Evolutionary conservation across 2,329 filamentous ascomycete genomes (phyloP).

Genomic region (Calcarisporium arbuscula): DNA sequence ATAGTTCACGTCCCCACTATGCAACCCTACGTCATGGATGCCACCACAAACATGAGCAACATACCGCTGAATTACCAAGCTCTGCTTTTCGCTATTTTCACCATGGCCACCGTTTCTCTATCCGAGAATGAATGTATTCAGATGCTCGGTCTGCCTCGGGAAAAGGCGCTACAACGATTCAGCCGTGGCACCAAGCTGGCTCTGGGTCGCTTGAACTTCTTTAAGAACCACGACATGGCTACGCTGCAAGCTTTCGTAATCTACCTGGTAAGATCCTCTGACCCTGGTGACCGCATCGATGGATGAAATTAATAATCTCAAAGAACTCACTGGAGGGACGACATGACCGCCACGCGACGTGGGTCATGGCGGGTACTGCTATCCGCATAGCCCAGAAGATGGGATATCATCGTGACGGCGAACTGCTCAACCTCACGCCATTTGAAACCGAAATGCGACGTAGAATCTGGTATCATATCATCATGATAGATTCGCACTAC

Average conservation of each 20-base stretch:
- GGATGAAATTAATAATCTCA: conserved; percentile 9
- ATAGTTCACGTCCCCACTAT: conserved; percentile 65
- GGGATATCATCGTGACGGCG: conserved; percentile 59
- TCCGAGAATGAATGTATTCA: conserved; percentile 46
- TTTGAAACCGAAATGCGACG: conserved; percentile 64
- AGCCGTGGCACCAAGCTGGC: conserved; percentile 44
- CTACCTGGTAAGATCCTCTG: conserved; percentile 40
- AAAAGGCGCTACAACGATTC: conserved; percentile 45
- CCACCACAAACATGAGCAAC: conserved; percentile 47
- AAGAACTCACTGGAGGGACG: conserved; percentile 51
- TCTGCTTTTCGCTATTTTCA: conserved; percentile 60
- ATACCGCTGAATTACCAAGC: conserved; percentile 55
- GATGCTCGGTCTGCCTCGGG: conserved; percentile 43
- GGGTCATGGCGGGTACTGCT: conserved; percentile 54
- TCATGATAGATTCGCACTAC: conserved; percentile 51
- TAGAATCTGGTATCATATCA: conserved; percentile 60
- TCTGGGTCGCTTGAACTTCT: conserved; percentile 48
- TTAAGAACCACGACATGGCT: conserved; percentile 51
- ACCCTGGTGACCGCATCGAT: neutral
- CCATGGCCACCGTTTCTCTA: conserved; percentile 51
- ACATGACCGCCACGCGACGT: conserved; percentile 52
- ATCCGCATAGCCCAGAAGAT: conserved; percentile 62
- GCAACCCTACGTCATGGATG: conserved; percentile 59
- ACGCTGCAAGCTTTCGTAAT: conserved; percentile 54
- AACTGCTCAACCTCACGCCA: conserved; percentile 46